These are phyloP conservation scores for Ensete ventricosum DNA, from an alignment of 176 grass and related monocot genomes.

Conservation along the genomic window DNA sequence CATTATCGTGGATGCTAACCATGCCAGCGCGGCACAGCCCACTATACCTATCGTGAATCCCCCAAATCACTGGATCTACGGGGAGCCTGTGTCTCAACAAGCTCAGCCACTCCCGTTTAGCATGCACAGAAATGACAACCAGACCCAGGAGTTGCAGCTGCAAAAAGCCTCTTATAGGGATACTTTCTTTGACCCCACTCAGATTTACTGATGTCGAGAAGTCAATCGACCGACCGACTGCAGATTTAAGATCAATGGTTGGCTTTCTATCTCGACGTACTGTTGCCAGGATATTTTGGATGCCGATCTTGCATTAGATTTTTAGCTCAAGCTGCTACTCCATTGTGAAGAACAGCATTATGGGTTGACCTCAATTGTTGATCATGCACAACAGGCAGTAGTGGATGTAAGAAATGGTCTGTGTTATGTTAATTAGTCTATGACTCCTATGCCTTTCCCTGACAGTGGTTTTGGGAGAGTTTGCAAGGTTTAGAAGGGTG, in stretches of 20 bases:
- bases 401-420: neutral
- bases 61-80: neutral
- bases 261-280: neutral
- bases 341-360: too few species aligned
- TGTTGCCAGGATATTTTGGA: neutral
- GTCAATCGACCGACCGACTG: neutral
- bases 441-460: neutral
- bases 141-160: constrained; percentile 9
- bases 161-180: neutral
- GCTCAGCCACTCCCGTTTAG: neutral
- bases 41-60: neutral
- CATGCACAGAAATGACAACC: neutral
- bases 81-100: neutral
- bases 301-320: neutral
- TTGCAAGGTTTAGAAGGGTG: neutral
- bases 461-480: neutral
- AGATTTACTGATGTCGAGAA: neutral
- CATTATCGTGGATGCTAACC: neutral
- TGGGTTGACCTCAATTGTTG: neutral
- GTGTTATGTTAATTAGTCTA: neutral
- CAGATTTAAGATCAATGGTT: neutral
- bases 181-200: neutral
- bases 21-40: neutral
- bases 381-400: neutral
- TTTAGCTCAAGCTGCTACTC: neutral